Base-by-base conservation (phyloP, 2,329 filamentous ascomycete species). In the Botrytis galanthina region DNA sequence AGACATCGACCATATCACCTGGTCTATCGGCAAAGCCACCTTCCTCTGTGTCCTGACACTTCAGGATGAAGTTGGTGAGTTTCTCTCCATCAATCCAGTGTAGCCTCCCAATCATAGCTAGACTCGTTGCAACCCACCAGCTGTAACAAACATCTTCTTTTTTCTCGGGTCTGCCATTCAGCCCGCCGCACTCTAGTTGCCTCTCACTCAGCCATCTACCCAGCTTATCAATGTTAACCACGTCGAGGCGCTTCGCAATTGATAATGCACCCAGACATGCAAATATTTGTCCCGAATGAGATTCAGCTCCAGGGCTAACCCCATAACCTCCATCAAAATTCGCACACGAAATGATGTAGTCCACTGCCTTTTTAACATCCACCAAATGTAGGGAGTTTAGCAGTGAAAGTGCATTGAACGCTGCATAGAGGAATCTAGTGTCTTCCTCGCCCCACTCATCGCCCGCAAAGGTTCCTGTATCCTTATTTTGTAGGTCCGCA, bases 381-480 rank as follows among this genome's bases (percentile, higher is more conserved):
- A 97, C 88, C 4, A 95, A 82, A 64, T 91, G 84, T 67, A 97
- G 84, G 51, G 95, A 86, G 9, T 89, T 88, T 29, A 99, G 87
- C 16, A 99, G 88, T 0, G 95, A 98, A 26, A 99, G 86, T 0
- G 94, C 93, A 81, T 97, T 97, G 73, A 99, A 86, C 12, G 94
- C 94, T 51, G 92, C 92, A 81, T 97, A 98, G 18, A 99, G 86
- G 81, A 99, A 99, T 37, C 96, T 90, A 0, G 96, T 98, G 83
- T 99, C 96, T 76, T 92, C 91, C 82, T 99, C 96, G 46, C 96
- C 96, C 95, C 95, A 99, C 82, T 97, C 92, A 80, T 99, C 96
- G 68, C 96, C 96, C 72, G 92, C 90, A 82, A 99, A 98, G 0
- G 93, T 96, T 74, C 96, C 96, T 5, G 92, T 93, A 72, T 92